phyloP scores from a whole-genome alignment of 1,139 yeast genomes.

The Geotrichum armillariae region DNA sequence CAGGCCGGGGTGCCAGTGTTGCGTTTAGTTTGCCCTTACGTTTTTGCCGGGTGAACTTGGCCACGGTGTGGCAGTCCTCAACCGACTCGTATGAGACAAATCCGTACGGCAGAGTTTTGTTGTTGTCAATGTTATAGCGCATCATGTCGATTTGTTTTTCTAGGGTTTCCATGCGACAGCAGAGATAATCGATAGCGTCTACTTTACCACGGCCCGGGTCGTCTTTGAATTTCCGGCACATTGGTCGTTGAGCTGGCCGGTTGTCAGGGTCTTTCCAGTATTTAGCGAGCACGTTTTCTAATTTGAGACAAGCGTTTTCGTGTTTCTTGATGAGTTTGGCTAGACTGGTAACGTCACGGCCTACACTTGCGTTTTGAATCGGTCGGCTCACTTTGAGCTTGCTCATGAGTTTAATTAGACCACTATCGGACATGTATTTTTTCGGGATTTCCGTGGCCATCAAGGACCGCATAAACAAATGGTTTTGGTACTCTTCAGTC shows the following conservation, averaged over 20 bases:
- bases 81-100: conserved; percentile 39
- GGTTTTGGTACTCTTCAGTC: conserved; percentile 34
- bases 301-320: conserved; percentile 29
- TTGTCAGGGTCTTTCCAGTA: conserved; percentile 36
- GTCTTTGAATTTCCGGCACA: conserved; percentile 27
- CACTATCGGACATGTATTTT: conserved; percentile 32
- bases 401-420: conserved; percentile 30
- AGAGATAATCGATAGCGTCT: conserved; percentile 38
- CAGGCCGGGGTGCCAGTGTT: conserved; percentile 41
- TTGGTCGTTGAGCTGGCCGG: conserved; percentile 30
- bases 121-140: conserved; percentile 28
- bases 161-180: conserved; percentile 29
- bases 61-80: conserved; percentile 35
- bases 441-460: conserved; percentile 40
- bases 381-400: conserved; percentile 24
- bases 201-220: conserved; percentile 29
- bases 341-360: conserved; percentile 36
- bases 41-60: conserved; percentile 24
- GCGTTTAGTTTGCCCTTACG: conserved; percentile 15
- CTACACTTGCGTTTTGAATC: conserved; percentile 37
- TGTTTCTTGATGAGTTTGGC: conserved; percentile 35
- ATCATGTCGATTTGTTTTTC: conserved; percentile 33
- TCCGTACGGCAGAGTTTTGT: conserved; percentile 37
- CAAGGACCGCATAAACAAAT: conserved; percentile 38
- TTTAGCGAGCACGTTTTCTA: conserved; percentile 39